These are phyloP conservation scores for Exophiala oligosperma DNA, from an alignment of 2,329 filamentous ascomycete genomes.

Conservation along the genomic window DNA sequence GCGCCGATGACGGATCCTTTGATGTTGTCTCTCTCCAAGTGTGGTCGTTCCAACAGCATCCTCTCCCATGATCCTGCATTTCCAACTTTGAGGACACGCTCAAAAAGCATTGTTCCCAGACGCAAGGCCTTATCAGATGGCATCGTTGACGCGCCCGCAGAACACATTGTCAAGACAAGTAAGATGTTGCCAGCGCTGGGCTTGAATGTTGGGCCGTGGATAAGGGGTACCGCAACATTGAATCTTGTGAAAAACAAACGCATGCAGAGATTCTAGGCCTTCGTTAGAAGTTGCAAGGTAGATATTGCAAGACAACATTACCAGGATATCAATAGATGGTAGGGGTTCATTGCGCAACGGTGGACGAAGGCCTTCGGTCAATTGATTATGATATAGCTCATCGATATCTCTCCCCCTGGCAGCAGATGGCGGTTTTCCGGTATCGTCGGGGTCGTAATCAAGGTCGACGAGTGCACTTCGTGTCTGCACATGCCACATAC, in stretches of 20 bases:
- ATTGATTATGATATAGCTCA: constrained; percentile 2
- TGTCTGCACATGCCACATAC: constrained; percentile 4
- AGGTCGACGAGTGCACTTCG: background rate
- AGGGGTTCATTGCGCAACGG: constrained; percentile 1
- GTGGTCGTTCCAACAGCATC: background rate
- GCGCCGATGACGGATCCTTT: constrained; percentile 32
- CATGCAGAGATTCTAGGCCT: constrained; percentile 25
- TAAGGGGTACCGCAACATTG: constrained; percentile 14
- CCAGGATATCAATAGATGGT: constrained; percentile 11
- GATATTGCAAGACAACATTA: background rate
- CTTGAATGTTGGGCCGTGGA: constrained; percentile 21
- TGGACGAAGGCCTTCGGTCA: background rate
- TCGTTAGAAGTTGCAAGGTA: background rate
- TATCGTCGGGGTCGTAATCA: background rate
- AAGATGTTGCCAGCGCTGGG: constrained; percentile 24
- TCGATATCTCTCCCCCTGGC: constrained; percentile 7
- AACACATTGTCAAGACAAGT: constrained; percentile 38
- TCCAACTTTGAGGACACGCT: constrained; percentile 30
- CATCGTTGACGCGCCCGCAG: constrained; percentile 35
- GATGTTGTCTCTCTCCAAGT: constrained; percentile 14
- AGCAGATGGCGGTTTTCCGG: background rate
- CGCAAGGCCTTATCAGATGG: constrained; percentile 31
- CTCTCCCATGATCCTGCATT: constrained; percentile 6
- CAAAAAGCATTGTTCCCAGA: constrained; percentile 32
- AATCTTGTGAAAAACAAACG: constrained; percentile 50